A percentile compares a stretch with the other conserved stretches of the same genome.
These are phyloP conservation scores for Austroboletus niveus DNA, from an alignment of 1,284 basidiomycete genomes.

Conservation along the genomic window DNA sequence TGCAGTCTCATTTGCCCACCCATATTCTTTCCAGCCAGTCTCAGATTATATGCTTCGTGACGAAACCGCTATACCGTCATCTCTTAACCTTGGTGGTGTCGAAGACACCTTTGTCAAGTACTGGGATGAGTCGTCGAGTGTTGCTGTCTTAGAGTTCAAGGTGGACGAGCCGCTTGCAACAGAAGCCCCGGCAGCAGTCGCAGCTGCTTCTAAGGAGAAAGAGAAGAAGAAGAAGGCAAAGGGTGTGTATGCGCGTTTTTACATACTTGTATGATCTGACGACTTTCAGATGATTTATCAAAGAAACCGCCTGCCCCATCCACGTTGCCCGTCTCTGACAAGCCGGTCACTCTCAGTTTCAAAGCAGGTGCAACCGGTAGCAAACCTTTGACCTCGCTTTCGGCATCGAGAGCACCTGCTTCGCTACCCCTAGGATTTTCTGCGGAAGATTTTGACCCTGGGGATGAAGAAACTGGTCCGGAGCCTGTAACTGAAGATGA, in stretches of 20 bases:
- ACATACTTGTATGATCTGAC: slow-evolving; percentile 10
- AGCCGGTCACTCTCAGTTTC: slow-evolving; percentile 75
- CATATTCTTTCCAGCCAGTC: slow-evolving; percentile 80
- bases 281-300: slow-evolving; percentile 23
- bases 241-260: slow-evolving; percentile 33
- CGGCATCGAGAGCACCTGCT: slow-evolving; percentile 33
- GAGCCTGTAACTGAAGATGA: slow-evolving; percentile 41
- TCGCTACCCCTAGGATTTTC: slow-evolving; percentile 57
- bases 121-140: slow-evolving; percentile 77
- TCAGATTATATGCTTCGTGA: slow-evolving; percentile 70
- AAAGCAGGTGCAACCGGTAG: slow-evolving; percentile 46
- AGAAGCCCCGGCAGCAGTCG: slow-evolving; percentile 24
- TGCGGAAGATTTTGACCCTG: slow-evolving; percentile 39
- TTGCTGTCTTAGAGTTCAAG: slow-evolving; percentile 74
- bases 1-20: slow-evolving; percentile 86
- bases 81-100: slow-evolving; percentile 61
- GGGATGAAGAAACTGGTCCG: slow-evolving; percentile 37
- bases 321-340: slow-evolving; percentile 66
- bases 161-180: slow-evolving; percentile 60
- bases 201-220: slow-evolving; percentile 48
- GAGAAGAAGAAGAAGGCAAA: slow-evolving; percentile 63
- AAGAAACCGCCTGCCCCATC: slow-evolving; percentile 40
- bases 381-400: slow-evolving; percentile 33
- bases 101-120: slow-evolving; percentile 75
- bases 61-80: slow-evolving; percentile 67